Percentiles rank a stretch among this genome's conserved stretches.
These are phyloP conservation scores for Teunomyces atbi DNA, from an alignment of 805 yeast genomes.

Conservation along the genomic window DNA sequence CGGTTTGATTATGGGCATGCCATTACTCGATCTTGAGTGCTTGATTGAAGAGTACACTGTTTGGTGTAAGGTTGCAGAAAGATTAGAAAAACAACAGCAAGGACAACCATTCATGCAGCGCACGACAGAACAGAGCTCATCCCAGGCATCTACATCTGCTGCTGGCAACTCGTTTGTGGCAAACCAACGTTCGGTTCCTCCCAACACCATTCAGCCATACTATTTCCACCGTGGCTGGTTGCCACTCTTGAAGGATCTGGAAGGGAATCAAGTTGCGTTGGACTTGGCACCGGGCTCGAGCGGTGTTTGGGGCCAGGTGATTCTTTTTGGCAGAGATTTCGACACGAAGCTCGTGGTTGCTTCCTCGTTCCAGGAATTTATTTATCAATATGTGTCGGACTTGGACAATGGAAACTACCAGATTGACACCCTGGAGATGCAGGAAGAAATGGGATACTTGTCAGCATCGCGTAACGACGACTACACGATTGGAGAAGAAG, in stretches of 20 bases:
- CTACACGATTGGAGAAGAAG: constrained; percentile 44
- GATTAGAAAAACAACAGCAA: constrained; percentile 38
- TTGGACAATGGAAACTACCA: constrained; percentile 42
- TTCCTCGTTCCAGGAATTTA: constrained; percentile 34
- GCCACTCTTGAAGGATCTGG: constrained; percentile 82
- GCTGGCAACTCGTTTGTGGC: constrained; percentile 27
- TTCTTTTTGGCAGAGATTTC: constrained; percentile 89
- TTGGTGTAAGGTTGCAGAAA: constrained; percentile 42
- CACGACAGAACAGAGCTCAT: constrained; percentile 19
- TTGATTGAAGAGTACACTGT: constrained; percentile 41
- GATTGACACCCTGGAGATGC: constrained; percentile 32
- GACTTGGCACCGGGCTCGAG: constrained; percentile 68
- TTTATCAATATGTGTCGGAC: constrained; percentile 37
- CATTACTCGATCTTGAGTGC: constrained; percentile 41
- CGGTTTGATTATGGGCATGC: constrained; percentile 44
- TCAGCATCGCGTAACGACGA: constrained; percentile 39
- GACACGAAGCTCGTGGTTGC: constrained; percentile 88
- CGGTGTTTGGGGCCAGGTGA: constrained; percentile 89
- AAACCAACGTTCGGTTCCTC: constrained; percentile 38
- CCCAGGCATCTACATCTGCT: constrained; percentile 13
- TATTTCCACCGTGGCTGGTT: constrained; percentile 62
- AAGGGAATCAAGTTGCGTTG: constrained; percentile 88
- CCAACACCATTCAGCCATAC: constrained; percentile 34
- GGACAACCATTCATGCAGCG: constrained; percentile 16
- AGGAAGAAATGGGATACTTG: constrained; percentile 37